phyloP scores from a whole-genome alignment of 2,329 filamentous ascomycete genomes.

The Venturia carpophila region DNA sequence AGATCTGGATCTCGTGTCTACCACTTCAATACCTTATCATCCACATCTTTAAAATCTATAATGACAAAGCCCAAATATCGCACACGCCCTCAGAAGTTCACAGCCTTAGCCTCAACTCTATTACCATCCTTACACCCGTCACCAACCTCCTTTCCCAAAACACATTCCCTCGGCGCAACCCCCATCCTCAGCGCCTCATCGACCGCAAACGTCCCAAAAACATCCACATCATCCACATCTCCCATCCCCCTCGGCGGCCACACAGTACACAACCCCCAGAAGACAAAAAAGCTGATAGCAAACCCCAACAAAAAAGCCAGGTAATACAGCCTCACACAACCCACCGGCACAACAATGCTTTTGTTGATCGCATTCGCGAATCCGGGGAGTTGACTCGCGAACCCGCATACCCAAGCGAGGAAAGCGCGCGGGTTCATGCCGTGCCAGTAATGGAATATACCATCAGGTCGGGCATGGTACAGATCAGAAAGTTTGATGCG shows the following conservation, averaged over 20 bases:
- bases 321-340: slow-evolving; percentile 14
- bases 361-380: slow-evolving; percentile 10
- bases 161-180: background rate
- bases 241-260: background rate
- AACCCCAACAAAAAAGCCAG: slow-evolving; percentile 11
- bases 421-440: slow-evolving; percentile 41
- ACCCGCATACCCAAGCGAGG: slow-evolving; percentile 34
- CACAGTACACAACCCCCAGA: slow-evolving; percentile 1
- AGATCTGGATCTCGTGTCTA: too few species aligned
- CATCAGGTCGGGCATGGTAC: slow-evolving; percentile 31
- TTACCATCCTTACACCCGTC: background rate
- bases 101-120: background rate
- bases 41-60: background rate
- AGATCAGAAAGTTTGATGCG: slow-evolving; percentile 39
- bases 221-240: background rate
- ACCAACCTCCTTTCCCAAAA: background rate
- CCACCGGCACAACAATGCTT: background rate
- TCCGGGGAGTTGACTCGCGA: slow-evolving; percentile 20
- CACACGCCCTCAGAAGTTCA: background rate
- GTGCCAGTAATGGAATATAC: slow-evolving; percentile 37
- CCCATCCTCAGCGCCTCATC: background rate
- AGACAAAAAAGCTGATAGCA: background rate
- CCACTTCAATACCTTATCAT: too few species aligned
- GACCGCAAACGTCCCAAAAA: background rate
- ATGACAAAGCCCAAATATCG: background rate